Conservation (phyloP, 2,329 filamentous ascomycete species). For the Penicillium sp. region DNA sequence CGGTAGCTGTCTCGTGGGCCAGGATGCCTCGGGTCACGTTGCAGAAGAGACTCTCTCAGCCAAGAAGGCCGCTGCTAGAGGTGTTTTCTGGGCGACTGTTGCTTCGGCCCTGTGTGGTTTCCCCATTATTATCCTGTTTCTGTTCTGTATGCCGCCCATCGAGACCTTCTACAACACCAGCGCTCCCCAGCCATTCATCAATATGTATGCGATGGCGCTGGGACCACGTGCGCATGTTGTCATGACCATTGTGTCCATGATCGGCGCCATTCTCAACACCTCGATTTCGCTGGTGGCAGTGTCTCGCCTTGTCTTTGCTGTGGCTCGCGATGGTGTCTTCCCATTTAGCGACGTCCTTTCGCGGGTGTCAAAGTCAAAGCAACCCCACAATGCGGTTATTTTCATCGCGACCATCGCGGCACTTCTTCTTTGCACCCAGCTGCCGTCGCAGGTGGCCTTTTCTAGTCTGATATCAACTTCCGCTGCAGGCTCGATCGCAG, state of each 20-base stretch:
- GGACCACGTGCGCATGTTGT: constrained; percentile 22
- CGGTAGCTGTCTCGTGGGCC: constrained; percentile 26
- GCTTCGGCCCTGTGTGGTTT: constrained; percentile 28
- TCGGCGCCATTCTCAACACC: constrained; percentile 39
- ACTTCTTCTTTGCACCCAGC: constrained; percentile 52
- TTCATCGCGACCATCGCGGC: constrained; percentile 51
- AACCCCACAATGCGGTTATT: constrained; percentile 53
- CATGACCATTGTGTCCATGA: constrained; percentile 23
- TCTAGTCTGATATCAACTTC: constrained; percentile 47
- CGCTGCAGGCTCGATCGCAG: constrained; percentile 44
- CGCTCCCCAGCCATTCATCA: constrained; percentile 27
- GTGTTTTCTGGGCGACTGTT: constrained; percentile 30
- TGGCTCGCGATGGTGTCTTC: constrained; percentile 55
- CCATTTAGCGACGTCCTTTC: constrained; percentile 52
- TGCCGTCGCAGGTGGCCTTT: constrained; percentile 48
- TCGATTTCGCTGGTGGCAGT: constrained; percentile 52
- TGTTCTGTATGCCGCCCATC: constrained; percentile 31
- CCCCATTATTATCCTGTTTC: constrained; percentile 29
- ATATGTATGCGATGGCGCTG: constrained; percentile 22
- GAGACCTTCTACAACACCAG: constrained; percentile 29
- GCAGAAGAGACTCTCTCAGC: constrained; percentile 30
- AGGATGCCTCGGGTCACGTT: constrained; percentile 30
- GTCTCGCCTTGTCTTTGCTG: constrained; percentile 54
- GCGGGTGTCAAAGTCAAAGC: constrained; percentile 47
- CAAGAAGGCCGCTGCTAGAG: constrained; percentile 29